These are phyloP conservation scores for Apiospora hydei DNA, from an alignment of 2,329 filamentous ascomycete genomes.

Conservation along the genomic window DNA sequence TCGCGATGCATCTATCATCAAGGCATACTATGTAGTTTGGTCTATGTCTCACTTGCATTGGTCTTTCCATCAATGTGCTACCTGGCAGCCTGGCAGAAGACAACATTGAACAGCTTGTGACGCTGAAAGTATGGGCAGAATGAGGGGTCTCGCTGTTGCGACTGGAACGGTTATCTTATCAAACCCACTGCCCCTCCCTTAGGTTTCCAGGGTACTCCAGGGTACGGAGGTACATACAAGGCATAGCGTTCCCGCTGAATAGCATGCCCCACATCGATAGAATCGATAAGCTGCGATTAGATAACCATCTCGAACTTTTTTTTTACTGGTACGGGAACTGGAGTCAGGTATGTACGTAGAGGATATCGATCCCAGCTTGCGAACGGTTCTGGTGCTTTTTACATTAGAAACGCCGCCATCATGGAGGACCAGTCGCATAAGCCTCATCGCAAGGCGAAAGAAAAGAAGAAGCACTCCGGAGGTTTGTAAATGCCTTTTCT, in stretches of 20 bases:
- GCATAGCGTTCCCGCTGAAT: not conserved
- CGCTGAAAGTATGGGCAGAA: not conserved
- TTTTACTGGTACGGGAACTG: constrained; percentile 7
- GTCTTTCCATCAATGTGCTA: not conserved
- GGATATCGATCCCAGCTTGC: not conserved
- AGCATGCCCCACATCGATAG: not conserved
- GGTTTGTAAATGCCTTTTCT: constrained; percentile 48
- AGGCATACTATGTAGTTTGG: not conserved
- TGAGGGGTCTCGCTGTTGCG: not conserved
- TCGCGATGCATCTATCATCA: constrained; percentile 8
- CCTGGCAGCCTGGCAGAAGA: not conserved
- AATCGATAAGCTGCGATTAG: constrained; percentile 15
- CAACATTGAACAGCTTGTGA: not conserved
- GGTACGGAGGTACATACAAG: not conserved
- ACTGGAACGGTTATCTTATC: not conserved
- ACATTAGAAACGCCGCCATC: constrained; percentile 10
- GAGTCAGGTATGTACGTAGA: not conserved
- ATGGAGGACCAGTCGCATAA: constrained; percentile 82
- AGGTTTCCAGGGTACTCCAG: not conserved
- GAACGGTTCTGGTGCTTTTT: constrained; percentile 21
- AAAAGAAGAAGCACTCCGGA: constrained; percentile 80
- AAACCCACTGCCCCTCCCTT: not conserved
- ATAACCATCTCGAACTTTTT: constrained; percentile 22
- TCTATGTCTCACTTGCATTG: not conserved
- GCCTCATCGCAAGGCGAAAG: constrained; percentile 85